Evolutionary conservation across 2,329 filamentous ascomycete species (phyloP).

Genomic region (Neofusicoccum laricinum): DNA sequence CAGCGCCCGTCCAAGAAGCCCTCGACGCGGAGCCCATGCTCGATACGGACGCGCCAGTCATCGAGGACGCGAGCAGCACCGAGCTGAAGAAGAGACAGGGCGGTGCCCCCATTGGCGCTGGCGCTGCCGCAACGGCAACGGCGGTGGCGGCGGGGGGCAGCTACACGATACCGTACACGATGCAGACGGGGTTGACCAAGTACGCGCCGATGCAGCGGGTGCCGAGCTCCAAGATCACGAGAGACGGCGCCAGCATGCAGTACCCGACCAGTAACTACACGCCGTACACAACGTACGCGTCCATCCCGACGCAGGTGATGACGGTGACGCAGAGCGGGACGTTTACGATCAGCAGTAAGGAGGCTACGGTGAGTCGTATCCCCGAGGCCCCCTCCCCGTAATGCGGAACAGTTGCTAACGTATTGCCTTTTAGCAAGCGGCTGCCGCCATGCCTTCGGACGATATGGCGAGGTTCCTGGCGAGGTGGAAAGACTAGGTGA

Average conservation of each 20-base stretch:
- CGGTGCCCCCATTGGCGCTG: slow-evolving; percentile 19
- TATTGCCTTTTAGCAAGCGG: slow-evolving; percentile 28
- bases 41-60: not conserved
- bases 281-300: slow-evolving; percentile 38
- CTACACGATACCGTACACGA: slow-evolving; percentile 50
- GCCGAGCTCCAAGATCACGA: slow-evolving; percentile 59
- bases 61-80: not conserved
- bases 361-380: slow-evolving; percentile 55
- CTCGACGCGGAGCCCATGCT: not conserved
- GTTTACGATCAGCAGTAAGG: slow-evolving; percentile 49
- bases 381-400: not conserved
- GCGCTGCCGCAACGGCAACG: slow-evolving; percentile 24
- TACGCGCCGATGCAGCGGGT: slow-evolving; percentile 61
- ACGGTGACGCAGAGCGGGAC: slow-evolving; percentile 54
- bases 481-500: slow-evolving; percentile 56
- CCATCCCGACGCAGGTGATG: slow-evolving; percentile 41
- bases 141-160: slow-evolving; percentile 26
- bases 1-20: slow-evolving; percentile 43
- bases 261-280: slow-evolving; percentile 57
- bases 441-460: slow-evolving; percentile 49
- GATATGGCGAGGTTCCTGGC: slow-evolving; percentile 58
- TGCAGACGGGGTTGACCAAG: slow-evolving; percentile 56
- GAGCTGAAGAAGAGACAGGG: slow-evolving; percentile 11
- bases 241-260: slow-evolving; percentile 47
- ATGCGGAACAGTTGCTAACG: not conserved